Evolutionary conservation across 257 asterid genomes (phyloP).

Genomic region (Striga asiatica): DNA sequence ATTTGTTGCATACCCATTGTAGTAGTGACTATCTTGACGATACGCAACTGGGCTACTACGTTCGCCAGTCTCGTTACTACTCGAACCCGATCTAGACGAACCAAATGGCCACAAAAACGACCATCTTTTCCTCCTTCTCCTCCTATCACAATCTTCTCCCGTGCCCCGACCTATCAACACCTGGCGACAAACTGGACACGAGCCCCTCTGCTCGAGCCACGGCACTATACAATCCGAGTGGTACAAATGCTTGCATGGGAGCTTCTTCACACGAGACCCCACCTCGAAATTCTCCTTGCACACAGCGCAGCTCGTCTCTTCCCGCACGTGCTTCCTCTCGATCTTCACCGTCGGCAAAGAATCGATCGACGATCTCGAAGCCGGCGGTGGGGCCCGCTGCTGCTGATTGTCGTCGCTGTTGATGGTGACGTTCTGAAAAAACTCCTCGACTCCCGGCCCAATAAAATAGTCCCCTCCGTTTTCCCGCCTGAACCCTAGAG

Average conservation of each 20-base stretch:
- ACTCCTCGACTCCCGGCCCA: conserved; percentile 89
- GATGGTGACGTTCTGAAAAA: conserved; percentile 46
- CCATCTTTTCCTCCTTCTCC: conserved; percentile 53
- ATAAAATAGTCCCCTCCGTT: conserved; percentile 74
- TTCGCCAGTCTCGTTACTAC: conserved; percentile 32
- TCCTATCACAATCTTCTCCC: conserved; percentile 25
- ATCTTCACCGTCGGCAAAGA: conserved; percentile 65
- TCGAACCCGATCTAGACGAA: conserved; percentile 35
- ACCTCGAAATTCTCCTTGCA: conserved; percentile 74
- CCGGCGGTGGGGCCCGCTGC: conserved; percentile 64
- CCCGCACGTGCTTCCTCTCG: conserved; percentile 58
- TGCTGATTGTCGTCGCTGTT: too few species aligned
- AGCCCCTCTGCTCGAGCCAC: conserved; percentile 66
- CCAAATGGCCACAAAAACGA: conserved; percentile 87
- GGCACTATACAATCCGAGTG: conserved; percentile 36
- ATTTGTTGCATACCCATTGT: conserved; percentile 42
- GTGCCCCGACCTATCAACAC: conserved; percentile 30
- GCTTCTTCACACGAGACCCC: conserved; percentile 18
- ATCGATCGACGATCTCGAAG: conserved; percentile 61
- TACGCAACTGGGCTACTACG: conserved; percentile 36
- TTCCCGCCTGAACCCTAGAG: conserved; percentile 70
- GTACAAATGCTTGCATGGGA: neutral
- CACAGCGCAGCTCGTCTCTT: conserved; percentile 70
- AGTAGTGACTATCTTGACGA: conserved; percentile 39
- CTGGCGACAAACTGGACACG: conserved; percentile 86